Conservation (phyloP, 1,284 basidiomycete species). For the Apiotrichum veenhuisii region DNA sequence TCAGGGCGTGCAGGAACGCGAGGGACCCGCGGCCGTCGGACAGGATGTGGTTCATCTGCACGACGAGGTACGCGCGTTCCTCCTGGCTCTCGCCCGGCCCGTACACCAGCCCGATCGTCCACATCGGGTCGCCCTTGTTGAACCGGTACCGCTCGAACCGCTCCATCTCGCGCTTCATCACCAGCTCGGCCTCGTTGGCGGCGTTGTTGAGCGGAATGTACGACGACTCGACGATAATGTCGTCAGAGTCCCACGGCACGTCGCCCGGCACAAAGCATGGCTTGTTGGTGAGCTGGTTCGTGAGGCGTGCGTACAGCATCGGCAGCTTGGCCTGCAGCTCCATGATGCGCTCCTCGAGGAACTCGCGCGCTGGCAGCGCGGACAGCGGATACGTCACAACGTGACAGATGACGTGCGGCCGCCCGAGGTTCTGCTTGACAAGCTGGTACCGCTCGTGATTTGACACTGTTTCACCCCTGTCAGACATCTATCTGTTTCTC, state of each 20-base stretch:
- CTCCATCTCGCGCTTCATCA: conserved; percentile 1
- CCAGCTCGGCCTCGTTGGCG: not conserved
- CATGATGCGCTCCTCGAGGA: conserved; percentile 2
- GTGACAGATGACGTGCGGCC: conserved; percentile 5
- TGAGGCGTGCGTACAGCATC: conserved; percentile 2
- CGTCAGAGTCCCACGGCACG: not conserved
- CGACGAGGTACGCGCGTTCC: conserved; percentile 28
- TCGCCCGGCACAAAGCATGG: conserved; percentile 9
- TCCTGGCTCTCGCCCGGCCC: not conserved
- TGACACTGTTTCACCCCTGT: conserved; percentile 1
- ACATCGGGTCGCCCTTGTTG: not conserved
- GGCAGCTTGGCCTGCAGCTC: conserved; percentile 10
- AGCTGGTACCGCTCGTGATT: conserved; percentile 10
- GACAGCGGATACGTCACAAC: conserved; percentile 4
- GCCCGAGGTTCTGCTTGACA: conserved; percentile 3
- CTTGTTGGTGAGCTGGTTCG: not conserved
- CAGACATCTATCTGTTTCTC: too few relatives aligned
- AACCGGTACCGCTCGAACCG: not conserved
- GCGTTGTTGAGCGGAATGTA: not conserved
- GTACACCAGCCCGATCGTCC: conserved; percentile 6
- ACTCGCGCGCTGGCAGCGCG: not conserved
- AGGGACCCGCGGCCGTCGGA: conserved; percentile 9
- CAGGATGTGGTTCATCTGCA: conserved; percentile 10
- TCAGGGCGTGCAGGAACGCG: conserved; percentile 5
- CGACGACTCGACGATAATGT: not conserved